A percentile compares a stretch with the other conserved stretches of the same genome.
Conservation (phyloP, 2,329 filamentous ascomycete species). For the Nemania abortiva region DNA sequence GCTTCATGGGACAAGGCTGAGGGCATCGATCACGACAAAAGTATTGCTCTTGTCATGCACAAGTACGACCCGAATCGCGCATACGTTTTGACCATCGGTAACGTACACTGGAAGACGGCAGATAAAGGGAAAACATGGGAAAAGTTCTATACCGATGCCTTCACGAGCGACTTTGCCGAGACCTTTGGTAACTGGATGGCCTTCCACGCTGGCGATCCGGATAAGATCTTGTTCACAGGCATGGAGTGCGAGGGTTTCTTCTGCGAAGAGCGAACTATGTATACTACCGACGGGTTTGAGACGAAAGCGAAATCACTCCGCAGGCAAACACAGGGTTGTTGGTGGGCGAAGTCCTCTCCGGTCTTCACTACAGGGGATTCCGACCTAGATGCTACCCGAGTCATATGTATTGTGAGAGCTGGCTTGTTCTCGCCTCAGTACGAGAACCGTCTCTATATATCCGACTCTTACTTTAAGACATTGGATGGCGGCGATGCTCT, state of each 20-base stretch:
- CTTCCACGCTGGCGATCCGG: slow-evolving; percentile 86
- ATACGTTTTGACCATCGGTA: slow-evolving; percentile 78
- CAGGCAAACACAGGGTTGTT: slow-evolving; percentile 78
- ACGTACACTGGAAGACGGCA: slow-evolving; percentile 83
- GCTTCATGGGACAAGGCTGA: slow-evolving; percentile 77
- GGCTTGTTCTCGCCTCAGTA: slow-evolving; percentile 76
- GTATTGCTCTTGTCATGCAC: slow-evolving; percentile 77
- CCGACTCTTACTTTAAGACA: slow-evolving; percentile 83
- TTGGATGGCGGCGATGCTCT: slow-evolving; percentile 59
- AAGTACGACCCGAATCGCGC: slow-evolving; percentile 82
- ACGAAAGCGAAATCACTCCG: slow-evolving; percentile 73
- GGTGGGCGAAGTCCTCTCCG: slow-evolving; percentile 85
- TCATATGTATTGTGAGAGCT: slow-evolving; percentile 84
- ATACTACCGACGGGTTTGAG: slow-evolving; percentile 89
- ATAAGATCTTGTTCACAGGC: slow-evolving; percentile 87
- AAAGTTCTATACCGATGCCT: slow-evolving; percentile 73
- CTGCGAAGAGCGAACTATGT: slow-evolving; percentile 74
- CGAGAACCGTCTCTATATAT: slow-evolving; percentile 82
- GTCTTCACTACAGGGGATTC: slow-evolving; percentile 77
- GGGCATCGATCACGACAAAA: slow-evolving; percentile 72
- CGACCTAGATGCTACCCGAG: slow-evolving; percentile 74
- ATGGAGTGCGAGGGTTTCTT: slow-evolving; percentile 74
- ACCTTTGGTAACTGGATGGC: slow-evolving; percentile 65
- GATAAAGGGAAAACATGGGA: slow-evolving; percentile 87
- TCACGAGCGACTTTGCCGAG: slow-evolving; percentile 66